Base-by-base conservation (phyloP, 805 yeast species). In the Candida morakotiae region DNA sequence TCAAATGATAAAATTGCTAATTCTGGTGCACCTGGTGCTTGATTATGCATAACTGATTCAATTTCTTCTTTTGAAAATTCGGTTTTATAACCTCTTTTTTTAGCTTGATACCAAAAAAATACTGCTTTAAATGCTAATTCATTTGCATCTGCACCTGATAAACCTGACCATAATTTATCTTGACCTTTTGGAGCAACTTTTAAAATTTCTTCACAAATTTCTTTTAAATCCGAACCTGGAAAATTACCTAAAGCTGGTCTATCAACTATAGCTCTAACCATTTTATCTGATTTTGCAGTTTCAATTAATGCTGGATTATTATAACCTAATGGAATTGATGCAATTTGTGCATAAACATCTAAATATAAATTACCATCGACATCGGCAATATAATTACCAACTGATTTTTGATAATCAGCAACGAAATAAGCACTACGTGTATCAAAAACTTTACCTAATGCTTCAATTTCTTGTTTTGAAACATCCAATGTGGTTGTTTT, bases 101-200 rank as follows among this genome's bases (percentile, higher is more conserved):
- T 67, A 38, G 78, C 63, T 53, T 81, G 87, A 61, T 82, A 82
- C 71, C 82, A 84, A 67, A 86, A 77, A 60, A 85, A 86, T 14
- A 88, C 88, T 41, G 95, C 94, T 67, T 86, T 86, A 73, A 80
- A 86, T 15, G 95, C 95, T 55, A 83, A 72, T 64, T 86, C 95
- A 58, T 84, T 84, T 51, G 95, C 95, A 55, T 85, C 94, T 28
- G 93, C 86, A 47, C 95, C 95, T 14, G 88, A 77, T 46, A 85
- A 67, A 34, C 84, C 91, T 21, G 83, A 75, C 89, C 93, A 87
- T 39, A 87, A 75, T 49, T 75, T 67, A 50, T 69, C 73, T 64
- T 81, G 82, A 46, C 88, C 89, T 58, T 76, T 75, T 54, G 95
- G 95, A 37, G 95, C 95, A 48, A 71, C 79, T 43, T 79, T 71